A percentile compares a stretch with the other conserved stretches of the same genome.
phyloP scores from a whole-genome alignment of 2,329 filamentous ascomycete genomes.

The Onygenales sp. region DNA sequence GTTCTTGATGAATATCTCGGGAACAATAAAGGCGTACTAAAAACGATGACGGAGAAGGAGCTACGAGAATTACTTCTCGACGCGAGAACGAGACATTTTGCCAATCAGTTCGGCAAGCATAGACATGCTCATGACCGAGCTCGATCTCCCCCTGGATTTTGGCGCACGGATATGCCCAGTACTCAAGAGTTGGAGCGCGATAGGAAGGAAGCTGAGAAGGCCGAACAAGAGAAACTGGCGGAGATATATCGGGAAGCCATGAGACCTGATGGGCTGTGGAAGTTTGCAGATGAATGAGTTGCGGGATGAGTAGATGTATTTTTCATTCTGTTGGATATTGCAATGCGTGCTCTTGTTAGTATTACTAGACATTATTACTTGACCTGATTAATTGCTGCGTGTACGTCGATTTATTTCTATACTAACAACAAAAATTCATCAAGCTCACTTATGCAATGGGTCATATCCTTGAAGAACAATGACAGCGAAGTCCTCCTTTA shows the following conservation, averaged over 20 bases:
- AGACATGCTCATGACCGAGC: slow-evolving; percentile 62
- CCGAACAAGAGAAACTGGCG: slow-evolving; percentile 56
- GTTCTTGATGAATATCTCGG: slow-evolving; percentile 47
- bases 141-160: slow-evolving; percentile 75
- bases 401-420: too few species aligned
- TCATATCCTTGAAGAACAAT: too few species aligned
- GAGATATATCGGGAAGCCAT: slow-evolving; percentile 75
- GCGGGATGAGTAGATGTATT: neutral
- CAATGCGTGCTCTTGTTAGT: neutral
- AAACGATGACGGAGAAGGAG: slow-evolving; percentile 49
- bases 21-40: slow-evolving; percentile 26
- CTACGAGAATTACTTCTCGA: slow-evolving; percentile 60
- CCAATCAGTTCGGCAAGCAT: slow-evolving; percentile 69
- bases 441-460: too few species aligned
- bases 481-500: too few species aligned
- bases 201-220: slow-evolving; percentile 53
- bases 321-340: neutral
- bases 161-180: slow-evolving; percentile 78
- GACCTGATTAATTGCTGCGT: too few species aligned
- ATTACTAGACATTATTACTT: neutral
- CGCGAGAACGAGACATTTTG: slow-evolving; percentile 63
- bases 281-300: slow-evolving; percentile 66
- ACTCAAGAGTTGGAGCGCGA: slow-evolving; percentile 71
- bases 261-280: slow-evolving; percentile 64
- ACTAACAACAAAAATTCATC: too few species aligned